Percentiles rank a stretch among this genome's conserved stretches.
Evolutionary conservation across 495 filamentous ascomycete species (phyloP).

Genomic region (Penicillium dipodomyicola): DNA sequence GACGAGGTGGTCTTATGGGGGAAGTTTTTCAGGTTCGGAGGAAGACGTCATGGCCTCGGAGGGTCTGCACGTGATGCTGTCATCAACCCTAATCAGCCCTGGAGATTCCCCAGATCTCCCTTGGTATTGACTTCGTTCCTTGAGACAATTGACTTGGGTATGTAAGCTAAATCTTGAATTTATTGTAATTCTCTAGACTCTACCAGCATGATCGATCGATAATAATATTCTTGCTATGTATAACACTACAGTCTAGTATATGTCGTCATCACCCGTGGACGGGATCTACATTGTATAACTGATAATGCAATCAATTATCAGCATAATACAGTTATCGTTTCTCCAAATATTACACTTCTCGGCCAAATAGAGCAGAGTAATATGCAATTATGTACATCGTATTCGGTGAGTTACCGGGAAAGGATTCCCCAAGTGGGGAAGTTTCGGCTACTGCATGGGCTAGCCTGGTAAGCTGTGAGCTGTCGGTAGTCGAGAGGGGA

Average conservation of each 20-base stretch:
- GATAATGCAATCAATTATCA: background rate
- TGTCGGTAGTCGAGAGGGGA: background rate
- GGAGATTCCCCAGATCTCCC: background rate
- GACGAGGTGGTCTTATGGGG: constrained; percentile 34
- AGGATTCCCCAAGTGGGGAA: constrained; percentile 4
- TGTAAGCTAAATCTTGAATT: background rate
- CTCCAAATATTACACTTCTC: background rate
- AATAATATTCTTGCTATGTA: background rate
- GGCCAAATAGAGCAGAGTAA: background rate
- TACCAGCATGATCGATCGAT: too few relatives aligned
- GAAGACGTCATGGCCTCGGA: constrained; percentile 38
- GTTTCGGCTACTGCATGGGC: constrained; percentile 1
- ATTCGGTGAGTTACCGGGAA: background rate
- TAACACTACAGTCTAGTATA: background rate
- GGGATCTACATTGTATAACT: background rate
- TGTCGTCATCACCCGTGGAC: background rate
- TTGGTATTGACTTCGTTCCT: background rate
- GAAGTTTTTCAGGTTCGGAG: constrained; percentile 23
- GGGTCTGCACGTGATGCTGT: constrained; percentile 17
- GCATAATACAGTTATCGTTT: background rate
- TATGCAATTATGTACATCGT: background rate
- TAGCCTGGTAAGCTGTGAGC: background rate
- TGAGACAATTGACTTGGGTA: background rate
- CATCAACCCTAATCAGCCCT: constrained; percentile 1
- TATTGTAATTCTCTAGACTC: background rate